These are phyloP conservation scores for Suillus ampliporus DNA, from an alignment of 768 basidiomycete genomes.

Conservation along the genomic window DNA sequence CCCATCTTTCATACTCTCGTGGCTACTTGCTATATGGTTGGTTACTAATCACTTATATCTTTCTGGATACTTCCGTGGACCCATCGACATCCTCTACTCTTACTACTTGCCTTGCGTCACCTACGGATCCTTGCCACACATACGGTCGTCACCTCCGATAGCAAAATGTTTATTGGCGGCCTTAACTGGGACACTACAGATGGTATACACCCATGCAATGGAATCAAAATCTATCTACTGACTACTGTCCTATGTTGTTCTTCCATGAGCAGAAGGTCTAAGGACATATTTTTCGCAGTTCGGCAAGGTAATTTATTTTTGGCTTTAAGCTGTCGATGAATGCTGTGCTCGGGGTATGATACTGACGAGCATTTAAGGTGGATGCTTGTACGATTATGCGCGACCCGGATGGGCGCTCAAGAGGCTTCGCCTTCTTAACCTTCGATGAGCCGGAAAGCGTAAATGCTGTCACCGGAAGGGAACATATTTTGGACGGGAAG, in stretches of 20 bases:
- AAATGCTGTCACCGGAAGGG: conserved; percentile 64
- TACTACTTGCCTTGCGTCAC: conserved; percentile 18
- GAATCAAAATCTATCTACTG: conserved; percentile 31
- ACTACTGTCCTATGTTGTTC: conserved; percentile 26
- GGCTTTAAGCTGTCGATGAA: background rate
- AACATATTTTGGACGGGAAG: conserved; percentile 82
- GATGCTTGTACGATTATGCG: conserved; percentile 89
- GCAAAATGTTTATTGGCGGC: conserved; percentile 92
- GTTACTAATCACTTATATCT: conserved; percentile 40
- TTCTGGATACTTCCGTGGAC: conserved; percentile 45
- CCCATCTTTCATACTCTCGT: conserved; percentile 36
- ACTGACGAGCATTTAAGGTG: conserved; percentile 49
- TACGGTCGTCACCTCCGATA: conserved; percentile 45
- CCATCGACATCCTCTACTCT: conserved; percentile 31
- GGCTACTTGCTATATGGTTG: conserved; percentile 41
- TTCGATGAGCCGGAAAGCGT: conserved; percentile 73
- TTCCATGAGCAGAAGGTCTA: conserved; percentile 55
- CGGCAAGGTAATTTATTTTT: conserved; percentile 59
- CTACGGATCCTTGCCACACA: conserved; percentile 33
- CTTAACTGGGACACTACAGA: conserved; percentile 93
- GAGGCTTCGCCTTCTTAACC: conserved; percentile 87
- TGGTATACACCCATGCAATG: conserved; percentile 56
- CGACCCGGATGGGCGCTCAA: conserved; percentile 72
- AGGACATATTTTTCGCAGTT: conserved; percentile 80
- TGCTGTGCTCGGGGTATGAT: conserved; percentile 4